These are phyloP conservation scores for Orbilia ellipsospora DNA, from an alignment of 2,329 filamentous ascomycete genomes.

Conservation along the genomic window DNA sequence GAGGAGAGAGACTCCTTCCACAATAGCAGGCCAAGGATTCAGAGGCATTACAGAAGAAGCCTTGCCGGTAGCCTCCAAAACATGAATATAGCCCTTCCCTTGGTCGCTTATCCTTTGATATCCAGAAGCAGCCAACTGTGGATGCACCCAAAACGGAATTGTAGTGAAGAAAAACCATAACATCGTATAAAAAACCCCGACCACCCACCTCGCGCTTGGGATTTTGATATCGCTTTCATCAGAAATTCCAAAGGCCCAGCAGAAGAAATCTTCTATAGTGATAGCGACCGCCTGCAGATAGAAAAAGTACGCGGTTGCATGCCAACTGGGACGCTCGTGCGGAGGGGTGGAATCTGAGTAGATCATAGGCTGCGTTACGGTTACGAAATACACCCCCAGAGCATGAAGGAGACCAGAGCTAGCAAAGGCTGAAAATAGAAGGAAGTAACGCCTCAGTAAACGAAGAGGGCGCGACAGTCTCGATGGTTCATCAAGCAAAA, in stretches of 20 bases:
- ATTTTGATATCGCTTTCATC: background rate
- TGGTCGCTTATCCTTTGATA: constrained; percentile 24
- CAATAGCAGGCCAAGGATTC: constrained; percentile 32
- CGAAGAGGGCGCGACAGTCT: constrained; percentile 10
- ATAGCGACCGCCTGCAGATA: constrained; percentile 18
- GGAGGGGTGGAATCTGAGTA: constrained; percentile 22
- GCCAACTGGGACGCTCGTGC: constrained; percentile 14
- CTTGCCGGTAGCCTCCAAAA: constrained; percentile 27
- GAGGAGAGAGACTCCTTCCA: constrained; percentile 1
- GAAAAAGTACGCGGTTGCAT: constrained; percentile 28
- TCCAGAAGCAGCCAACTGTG: constrained; percentile 30
- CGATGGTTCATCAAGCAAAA: constrained; percentile 20
- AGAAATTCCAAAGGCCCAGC: constrained; percentile 12
- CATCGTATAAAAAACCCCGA: constrained; percentile 23
- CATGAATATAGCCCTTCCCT: constrained; percentile 25
- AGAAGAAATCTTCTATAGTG: constrained; percentile 35
- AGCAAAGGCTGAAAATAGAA: constrained; percentile 29
- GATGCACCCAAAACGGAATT: constrained; percentile 28
- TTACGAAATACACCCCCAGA: constrained; percentile 38
- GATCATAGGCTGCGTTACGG: constrained; percentile 26
- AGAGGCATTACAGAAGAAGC: constrained; percentile 18
- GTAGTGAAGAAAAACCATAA: constrained; percentile 38
- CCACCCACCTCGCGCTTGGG: constrained; percentile 6
- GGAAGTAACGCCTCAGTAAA: constrained; percentile 24
- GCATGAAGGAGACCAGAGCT: constrained; percentile 37